These are phyloP conservation scores for Fusarium mundagurra DNA, from an alignment of 2,329 filamentous ascomycete genomes.

Conservation along the genomic window DNA sequence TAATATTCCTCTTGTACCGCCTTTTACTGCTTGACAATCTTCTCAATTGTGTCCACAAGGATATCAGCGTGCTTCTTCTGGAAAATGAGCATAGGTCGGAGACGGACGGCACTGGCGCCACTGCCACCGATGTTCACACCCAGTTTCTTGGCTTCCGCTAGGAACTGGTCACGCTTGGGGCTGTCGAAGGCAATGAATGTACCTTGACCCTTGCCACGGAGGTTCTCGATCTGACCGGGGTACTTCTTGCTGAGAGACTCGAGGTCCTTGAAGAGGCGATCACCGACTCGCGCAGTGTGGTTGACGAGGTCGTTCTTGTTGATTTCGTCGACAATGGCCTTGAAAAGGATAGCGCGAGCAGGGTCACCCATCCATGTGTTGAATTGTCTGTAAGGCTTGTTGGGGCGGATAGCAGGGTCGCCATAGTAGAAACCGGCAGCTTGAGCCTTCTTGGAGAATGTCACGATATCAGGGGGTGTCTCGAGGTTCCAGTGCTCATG, in stretches of 20 bases:
- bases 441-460: slow-evolving; percentile 95
- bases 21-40: slow-evolving; percentile 65
- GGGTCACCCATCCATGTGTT: slow-evolving; percentile 99
- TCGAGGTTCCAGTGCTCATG: slow-evolving; percentile 92
- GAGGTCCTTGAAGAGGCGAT: slow-evolving; percentile 79
- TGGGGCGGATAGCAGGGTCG: slow-evolving; percentile 81
- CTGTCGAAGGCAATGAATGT: slow-evolving; percentile 95
- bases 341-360: slow-evolving; percentile 84
- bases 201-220: slow-evolving; percentile 86
- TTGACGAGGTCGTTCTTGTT: slow-evolving; percentile 79
- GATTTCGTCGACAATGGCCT: slow-evolving; percentile 85
- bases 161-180: slow-evolving; percentile 80
- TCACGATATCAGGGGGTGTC: slow-evolving; percentile 89
- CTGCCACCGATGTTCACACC: slow-evolving; percentile 91
- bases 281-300: slow-evolving; percentile 80
- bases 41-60: slow-evolving; percentile 80
- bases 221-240: slow-evolving; percentile 81
- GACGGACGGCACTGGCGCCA: slow-evolving; percentile 77
- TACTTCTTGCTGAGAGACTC: slow-evolving; percentile 74
- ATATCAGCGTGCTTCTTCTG: slow-evolving; percentile 92
- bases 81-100: slow-evolving; percentile 92
- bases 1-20: neutral
- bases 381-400: slow-evolving; percentile 95
- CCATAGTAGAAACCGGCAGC: slow-evolving; percentile 93
- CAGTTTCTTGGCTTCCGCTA: slow-evolving; percentile 79